Percentiles rank a stretch among this genome's conserved stretches.
These are phyloP conservation scores for Coemansia sp. DNA, from an alignment of 371 early-diverging fungal species.

Conservation along the genomic window DNA sequence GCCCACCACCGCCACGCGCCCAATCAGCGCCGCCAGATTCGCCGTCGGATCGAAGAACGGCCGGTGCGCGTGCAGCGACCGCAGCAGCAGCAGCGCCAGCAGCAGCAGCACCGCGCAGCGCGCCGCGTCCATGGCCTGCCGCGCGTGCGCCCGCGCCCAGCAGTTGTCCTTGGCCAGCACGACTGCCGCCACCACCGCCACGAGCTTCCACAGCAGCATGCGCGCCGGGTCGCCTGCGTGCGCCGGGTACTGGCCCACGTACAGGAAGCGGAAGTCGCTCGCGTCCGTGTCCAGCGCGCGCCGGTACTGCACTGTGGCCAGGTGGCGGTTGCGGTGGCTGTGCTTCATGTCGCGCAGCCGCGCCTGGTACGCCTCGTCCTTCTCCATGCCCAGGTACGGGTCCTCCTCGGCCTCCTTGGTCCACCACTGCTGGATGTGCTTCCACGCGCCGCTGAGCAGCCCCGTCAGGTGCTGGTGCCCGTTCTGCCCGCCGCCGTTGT, in stretches of 20 bases:
- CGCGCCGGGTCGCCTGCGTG: conserved; percentile 57
- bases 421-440: conserved; percentile 34
- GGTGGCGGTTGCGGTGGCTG: conserved; percentile 44
- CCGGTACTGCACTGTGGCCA: conserved; percentile 54
- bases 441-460: conserved; percentile 17
- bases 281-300: conserved; percentile 55
- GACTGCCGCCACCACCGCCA: conserved; percentile 50
- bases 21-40: conserved; percentile 33
- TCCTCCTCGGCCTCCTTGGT: conserved; percentile 16
- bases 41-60: conserved; percentile 54
- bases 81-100: conserved; percentile 39
- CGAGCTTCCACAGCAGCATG: conserved; percentile 57
- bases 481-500: neutral
- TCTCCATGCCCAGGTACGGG: conserved; percentile 43
- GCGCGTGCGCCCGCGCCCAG: conserved; percentile 37
- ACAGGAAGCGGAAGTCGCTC: conserved; percentile 60
- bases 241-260: conserved; percentile 54
- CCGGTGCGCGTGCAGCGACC: conserved; percentile 44
- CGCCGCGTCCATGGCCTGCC: conserved; percentile 52
- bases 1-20: conserved; percentile 13
- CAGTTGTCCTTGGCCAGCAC: conserved; percentile 62
- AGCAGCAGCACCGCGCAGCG: conserved; percentile 54
- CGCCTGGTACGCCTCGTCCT: conserved; percentile 48
- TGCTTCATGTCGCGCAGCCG: conserved; percentile 45
- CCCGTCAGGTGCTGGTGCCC: conserved; percentile 9